Evolutionary conservation across 768 basidiomycete species (phyloP), one percentile per base, ranked within the genome.

Genomic region (Inosperma sp.): DNA sequence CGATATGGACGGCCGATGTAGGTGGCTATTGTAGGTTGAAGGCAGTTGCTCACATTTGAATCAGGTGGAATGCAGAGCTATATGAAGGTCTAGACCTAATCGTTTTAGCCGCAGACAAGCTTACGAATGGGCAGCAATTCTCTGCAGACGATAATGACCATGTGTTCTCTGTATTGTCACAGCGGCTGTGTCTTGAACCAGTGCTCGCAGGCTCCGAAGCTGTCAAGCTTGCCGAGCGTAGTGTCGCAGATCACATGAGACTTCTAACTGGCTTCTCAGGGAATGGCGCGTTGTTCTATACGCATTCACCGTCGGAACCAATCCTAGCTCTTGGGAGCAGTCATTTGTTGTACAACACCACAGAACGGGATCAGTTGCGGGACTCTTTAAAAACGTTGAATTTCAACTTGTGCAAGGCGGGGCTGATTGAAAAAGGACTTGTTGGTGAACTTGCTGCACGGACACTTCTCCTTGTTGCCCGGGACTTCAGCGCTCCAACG

Each of bases 241-340:
- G 46, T 33, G 46, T 48, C 22, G 29, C 33, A 9, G 29, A 48
- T 16, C 46, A 48, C 33, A 48, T 48, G 46, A 21, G 46, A 35
- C 46, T 48, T 1, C 46, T 48, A n/a, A 3, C 10, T 5, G 46
- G 46, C 21, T 17, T 48, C 5, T 48, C 46, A 9, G 34, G 19
- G 22, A 48, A 48, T n/a, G 8, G 25, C 12, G 33, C 21, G 1
- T 9, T 35, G 35, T 33, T 36, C 46, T 36, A 43, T 13, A 29
- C 26, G 8, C 42, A 43, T 29, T 43, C 42, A 19, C 42, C 26
- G 8, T 43, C 26, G 21, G 46, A 48, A 36, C 46, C 46, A n/a
- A 48, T 48, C 2, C 46, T 48, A 21, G 46, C 25, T 16, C 46
- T 34, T 23, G 46, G 46, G 7, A 10, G 6, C 12, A 5, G 14